Evolutionary conservation across 2,329 filamentous ascomycete species (phyloP).

Genomic region (Dothiorella sarmentorum): DNA sequence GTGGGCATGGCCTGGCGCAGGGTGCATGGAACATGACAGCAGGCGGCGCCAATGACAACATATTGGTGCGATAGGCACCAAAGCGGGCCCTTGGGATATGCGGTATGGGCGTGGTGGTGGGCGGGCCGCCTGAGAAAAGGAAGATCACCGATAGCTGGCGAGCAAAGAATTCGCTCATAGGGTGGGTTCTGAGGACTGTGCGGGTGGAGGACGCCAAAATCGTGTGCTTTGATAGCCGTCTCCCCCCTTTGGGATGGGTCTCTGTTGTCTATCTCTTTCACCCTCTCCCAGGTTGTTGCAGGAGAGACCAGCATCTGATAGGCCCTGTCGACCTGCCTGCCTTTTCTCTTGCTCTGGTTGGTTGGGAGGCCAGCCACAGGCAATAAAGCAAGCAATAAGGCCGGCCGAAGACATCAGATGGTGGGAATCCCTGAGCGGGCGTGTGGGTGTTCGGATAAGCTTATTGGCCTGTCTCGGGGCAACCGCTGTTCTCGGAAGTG

Average conservation of each 20-base stretch:
- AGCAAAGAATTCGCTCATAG: conserved; percentile 11
- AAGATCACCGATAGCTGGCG: conserved; percentile 5
- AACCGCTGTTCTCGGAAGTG: neutral
- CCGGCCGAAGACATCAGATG: neutral
- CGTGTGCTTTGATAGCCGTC: conserved; percentile 6
- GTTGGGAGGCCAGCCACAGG: neutral
- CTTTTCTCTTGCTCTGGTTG: neutral
- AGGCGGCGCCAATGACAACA: conserved; percentile 15
- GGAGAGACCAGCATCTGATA: neutral
- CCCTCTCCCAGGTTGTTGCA: neutral
- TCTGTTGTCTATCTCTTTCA: no score
- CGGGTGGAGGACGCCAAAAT: conserved; percentile 1
- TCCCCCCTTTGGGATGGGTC: conserved; percentile 2
- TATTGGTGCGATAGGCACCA: conserved; percentile 10
- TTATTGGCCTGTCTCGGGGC: conserved; percentile 13
- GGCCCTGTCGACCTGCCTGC: neutral
- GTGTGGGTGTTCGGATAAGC: conserved; percentile 10
- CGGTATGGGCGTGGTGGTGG: neutral
- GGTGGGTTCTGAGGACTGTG: conserved; percentile 1
- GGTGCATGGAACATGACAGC: no score
- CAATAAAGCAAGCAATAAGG: neutral
- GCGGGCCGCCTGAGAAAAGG: neutral
- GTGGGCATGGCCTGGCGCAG: no score
- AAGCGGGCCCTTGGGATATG: conserved; percentile 2
- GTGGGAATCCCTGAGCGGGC: neutral